A percentile compares a stretch with the other conserved stretches of the same genome.
These are phyloP conservation scores for Globisporangium emineosum DNA, from an alignment of 352 stramenopile genomes.

Conservation along the genomic window DNA sequence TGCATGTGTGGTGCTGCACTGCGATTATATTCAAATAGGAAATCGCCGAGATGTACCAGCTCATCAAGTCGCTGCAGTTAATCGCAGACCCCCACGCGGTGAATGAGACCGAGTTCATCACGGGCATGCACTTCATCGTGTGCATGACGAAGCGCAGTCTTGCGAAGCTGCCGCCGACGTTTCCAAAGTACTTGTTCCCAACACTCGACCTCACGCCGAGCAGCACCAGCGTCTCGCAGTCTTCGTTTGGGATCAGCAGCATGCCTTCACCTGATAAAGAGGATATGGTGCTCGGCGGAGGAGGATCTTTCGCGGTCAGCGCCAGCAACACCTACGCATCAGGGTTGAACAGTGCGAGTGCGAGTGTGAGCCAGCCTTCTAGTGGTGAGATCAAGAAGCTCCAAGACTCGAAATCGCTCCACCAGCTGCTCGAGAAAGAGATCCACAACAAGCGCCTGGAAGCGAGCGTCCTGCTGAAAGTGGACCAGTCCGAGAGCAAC, in stretches of 20 bases:
- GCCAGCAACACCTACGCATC: not conserved
- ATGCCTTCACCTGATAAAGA: conserved; percentile 38
- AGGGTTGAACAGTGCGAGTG: not conserved
- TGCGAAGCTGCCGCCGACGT: conserved; percentile 36
- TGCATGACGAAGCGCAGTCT: conserved; percentile 73
- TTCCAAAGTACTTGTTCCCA: conserved; percentile 64
- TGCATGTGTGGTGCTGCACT: not conserved
- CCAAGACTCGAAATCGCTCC: conserved; percentile 31
- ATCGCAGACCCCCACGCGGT: conserved; percentile 29
- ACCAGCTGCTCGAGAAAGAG: conserved; percentile 39
- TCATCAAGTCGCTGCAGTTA: conserved; percentile 44
- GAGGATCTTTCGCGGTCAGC: conserved; percentile 8
- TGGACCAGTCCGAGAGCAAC: conserved; percentile 34
- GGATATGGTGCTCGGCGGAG: not conserved
- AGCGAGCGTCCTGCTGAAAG: conserved; percentile 19
- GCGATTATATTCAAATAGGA: conserved; percentile 20
- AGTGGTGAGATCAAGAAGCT: conserved; percentile 27
- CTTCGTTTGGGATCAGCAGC: conserved; percentile 23
- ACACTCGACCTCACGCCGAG: conserved; percentile 40
- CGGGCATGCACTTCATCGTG: conserved; percentile 79
- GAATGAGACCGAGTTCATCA: conserved; percentile 56
- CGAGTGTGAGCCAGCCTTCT: not conserved
- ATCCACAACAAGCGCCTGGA: conserved; percentile 36
- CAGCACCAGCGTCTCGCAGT: conserved; percentile 9
- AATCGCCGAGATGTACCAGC: conserved; percentile 41